Evolutionary conservation across 768 basidiomycete genomes (phyloP).

Genomic region (Tremella fuciformis): DNA sequence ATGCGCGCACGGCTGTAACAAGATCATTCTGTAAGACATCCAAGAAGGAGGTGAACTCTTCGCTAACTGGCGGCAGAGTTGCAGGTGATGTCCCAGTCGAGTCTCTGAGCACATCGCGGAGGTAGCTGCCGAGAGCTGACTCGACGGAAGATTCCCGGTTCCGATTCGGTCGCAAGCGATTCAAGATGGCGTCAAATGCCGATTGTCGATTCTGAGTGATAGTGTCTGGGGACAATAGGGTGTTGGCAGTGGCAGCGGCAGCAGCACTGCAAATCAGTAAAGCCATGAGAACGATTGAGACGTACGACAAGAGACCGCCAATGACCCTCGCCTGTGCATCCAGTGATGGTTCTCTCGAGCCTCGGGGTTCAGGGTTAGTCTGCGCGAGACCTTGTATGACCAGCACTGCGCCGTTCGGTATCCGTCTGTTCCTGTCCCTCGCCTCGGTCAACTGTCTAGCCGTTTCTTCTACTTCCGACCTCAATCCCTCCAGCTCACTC

Average conservation of each 20-base stretch:
- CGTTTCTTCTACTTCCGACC: slow-evolving; percentile 7
- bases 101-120: slow-evolving; percentile 38
- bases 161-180: slow-evolving; percentile 29
- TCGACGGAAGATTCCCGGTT: slow-evolving; percentile 23
- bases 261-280: slow-evolving; percentile 61
- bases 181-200: slow-evolving; percentile 24
- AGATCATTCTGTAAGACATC: slow-evolving; percentile 33
- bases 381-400: slow-evolving; percentile 45
- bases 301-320: slow-evolving; percentile 40
- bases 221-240: slow-evolving; percentile 63
- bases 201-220: slow-evolving; percentile 58
- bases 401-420: slow-evolving; percentile 30
- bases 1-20: slow-evolving; percentile 29
- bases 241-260: slow-evolving; percentile 86
- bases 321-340: slow-evolving; percentile 42
- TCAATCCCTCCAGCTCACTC: slow-evolving; percentile 11
- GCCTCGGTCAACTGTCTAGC: too few species aligned
- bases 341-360: slow-evolving; percentile 16
- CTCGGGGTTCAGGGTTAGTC: slow-evolving; percentile 16
- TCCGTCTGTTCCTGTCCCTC: slow-evolving; percentile 9
- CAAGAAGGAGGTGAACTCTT: slow-evolving; percentile 35
- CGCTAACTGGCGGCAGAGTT: neutral
- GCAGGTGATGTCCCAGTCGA: slow-evolving; percentile 45
- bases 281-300: neutral
- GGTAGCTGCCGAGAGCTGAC: slow-evolving; percentile 56